Percentiles rank a stretch among this genome's conserved stretches.
These are phyloP conservation scores for Podospora pseudocomata DNA, from an alignment of 495 filamentous ascomycete species.

Conservation along the genomic window DNA sequence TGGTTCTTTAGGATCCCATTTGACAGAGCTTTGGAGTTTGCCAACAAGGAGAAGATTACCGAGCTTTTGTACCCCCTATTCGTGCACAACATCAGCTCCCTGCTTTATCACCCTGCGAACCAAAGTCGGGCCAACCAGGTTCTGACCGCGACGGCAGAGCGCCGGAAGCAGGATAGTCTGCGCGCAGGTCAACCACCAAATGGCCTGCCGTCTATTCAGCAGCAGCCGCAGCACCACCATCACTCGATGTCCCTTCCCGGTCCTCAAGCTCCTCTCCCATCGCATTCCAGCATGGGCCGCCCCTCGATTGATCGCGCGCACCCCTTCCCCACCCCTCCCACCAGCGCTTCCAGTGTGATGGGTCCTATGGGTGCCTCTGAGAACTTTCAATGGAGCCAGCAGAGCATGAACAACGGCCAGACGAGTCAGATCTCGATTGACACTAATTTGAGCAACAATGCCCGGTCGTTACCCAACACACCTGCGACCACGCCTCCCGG, in stretches of 20 bases:
- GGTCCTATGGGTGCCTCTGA: constrained; percentile 68
- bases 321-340: constrained; percentile 91
- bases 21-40: constrained; percentile 92
- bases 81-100: constrained; percentile 92
- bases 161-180: constrained; percentile 62
- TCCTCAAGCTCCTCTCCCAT: constrained; percentile 62
- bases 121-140: constrained; percentile 75
- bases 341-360: constrained; percentile 87
- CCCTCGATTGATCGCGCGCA: constrained; percentile 76
- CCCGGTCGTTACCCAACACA: constrained; percentile 88
- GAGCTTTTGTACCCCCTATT: constrained; percentile 93
- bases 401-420: constrained; percentile 63
- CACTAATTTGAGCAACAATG: constrained; percentile 71
- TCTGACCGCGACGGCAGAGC: constrained; percentile 75
- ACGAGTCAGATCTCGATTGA: constrained; percentile 81
- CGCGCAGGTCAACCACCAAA: constrained; percentile 37
- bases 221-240: constrained; percentile 72
- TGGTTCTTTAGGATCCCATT: constrained; percentile 78
- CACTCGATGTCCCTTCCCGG: constrained; percentile 76
- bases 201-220: constrained; percentile 64
- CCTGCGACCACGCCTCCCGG: constrained; percentile 90
- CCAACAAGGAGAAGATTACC: constrained; percentile 99
- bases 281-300: constrained; percentile 60
- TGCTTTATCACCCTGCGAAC: constrained; percentile 93
- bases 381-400: constrained; percentile 69